These are phyloP conservation scores for Fusarium buxicola DNA, from an alignment of 2,329 filamentous ascomycete genomes.

Conservation along the genomic window DNA sequence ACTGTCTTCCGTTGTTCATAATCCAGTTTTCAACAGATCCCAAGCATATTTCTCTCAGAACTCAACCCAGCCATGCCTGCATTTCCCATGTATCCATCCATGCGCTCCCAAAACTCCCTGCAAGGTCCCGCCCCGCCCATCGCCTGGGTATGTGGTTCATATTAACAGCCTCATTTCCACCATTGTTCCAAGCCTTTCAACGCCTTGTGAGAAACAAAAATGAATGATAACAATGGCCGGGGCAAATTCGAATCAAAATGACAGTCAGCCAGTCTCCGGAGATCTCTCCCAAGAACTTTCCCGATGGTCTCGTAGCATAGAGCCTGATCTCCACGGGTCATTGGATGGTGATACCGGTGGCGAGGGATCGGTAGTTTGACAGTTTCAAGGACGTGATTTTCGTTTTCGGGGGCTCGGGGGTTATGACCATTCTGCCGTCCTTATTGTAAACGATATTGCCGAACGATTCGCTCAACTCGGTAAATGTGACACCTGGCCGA, in stretches of 20 bases:
- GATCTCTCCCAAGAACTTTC: background rate
- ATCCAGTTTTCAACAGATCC: slow-evolving; percentile 32
- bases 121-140: slow-evolving; percentile 26
- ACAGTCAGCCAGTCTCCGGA: background rate
- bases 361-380: slow-evolving; percentile 66
- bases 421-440: slow-evolving; percentile 68
- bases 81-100: slow-evolving; percentile 40
- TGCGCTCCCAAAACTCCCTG: slow-evolving; percentile 44
- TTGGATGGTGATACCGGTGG: slow-evolving; percentile 53
- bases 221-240: slow-evolving; percentile 5
- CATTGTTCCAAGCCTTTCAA: slow-evolving; percentile 33
- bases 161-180: slow-evolving; percentile 37
- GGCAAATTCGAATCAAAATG: background rate
- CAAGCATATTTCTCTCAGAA: slow-evolving; percentile 34
- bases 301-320: background rate
- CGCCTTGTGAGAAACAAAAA: slow-evolving; percentile 37
- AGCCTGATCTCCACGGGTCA: slow-evolving; percentile 27
- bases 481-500: slow-evolving; percentile 69
- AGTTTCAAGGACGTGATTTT: slow-evolving; percentile 68
- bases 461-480: slow-evolving; percentile 73
- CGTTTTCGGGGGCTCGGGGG: slow-evolving; percentile 65
- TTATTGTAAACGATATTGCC: slow-evolving; percentile 69
- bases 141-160: slow-evolving; percentile 43
- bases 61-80: slow-evolving; percentile 18
- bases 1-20: slow-evolving; percentile 19